Conservation (phyloP, 805 yeast species). For the Myxozyma neglecta region DNA sequence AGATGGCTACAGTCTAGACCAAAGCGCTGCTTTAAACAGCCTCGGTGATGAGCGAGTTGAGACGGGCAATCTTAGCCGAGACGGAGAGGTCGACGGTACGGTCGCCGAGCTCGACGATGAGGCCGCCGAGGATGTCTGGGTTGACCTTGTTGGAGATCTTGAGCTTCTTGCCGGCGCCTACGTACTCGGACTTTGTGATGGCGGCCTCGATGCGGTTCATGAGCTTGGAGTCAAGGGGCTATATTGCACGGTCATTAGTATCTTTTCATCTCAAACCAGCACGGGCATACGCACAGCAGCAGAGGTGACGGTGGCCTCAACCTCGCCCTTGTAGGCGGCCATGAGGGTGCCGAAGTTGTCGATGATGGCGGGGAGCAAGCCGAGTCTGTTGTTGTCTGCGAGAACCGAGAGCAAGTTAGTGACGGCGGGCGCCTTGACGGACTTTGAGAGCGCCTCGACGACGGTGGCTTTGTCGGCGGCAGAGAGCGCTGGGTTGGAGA, state of each 20-base stretch:
- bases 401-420: slow-evolving; percentile 78
- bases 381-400: slow-evolving; percentile 92
- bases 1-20: not conserved
- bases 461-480: slow-evolving; percentile 70
- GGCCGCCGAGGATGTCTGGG: slow-evolving; percentile 93
- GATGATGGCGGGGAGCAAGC: slow-evolving; percentile 62
- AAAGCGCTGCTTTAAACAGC: slow-evolving; percentile 54
- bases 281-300: slow-evolving; percentile 47
- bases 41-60: slow-evolving; percentile 86
- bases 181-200: slow-evolving; percentile 72
- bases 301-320: slow-evolving; percentile 90
- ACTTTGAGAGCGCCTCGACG: slow-evolving; percentile 55
- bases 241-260: not conserved
- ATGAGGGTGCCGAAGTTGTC: slow-evolving; percentile 72
- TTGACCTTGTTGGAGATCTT: slow-evolving; percentile 75
- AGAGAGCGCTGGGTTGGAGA: slow-evolving; percentile 82
- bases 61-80: slow-evolving; percentile 77
- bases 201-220: slow-evolving; percentile 77
- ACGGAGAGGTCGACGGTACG: slow-evolving; percentile 93
- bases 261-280: not conserved
- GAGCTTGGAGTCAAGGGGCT: slow-evolving; percentile 75
- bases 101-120: slow-evolving; percentile 94
- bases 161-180: slow-evolving; percentile 83
- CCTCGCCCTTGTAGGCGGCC: slow-evolving; percentile 87
- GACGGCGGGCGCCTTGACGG: slow-evolving; percentile 60